Percentiles rank a stretch among this genome's conserved stretches.
Conservation (phyloP, 257 asterid genomes). For the Coffea canephora region DNA sequence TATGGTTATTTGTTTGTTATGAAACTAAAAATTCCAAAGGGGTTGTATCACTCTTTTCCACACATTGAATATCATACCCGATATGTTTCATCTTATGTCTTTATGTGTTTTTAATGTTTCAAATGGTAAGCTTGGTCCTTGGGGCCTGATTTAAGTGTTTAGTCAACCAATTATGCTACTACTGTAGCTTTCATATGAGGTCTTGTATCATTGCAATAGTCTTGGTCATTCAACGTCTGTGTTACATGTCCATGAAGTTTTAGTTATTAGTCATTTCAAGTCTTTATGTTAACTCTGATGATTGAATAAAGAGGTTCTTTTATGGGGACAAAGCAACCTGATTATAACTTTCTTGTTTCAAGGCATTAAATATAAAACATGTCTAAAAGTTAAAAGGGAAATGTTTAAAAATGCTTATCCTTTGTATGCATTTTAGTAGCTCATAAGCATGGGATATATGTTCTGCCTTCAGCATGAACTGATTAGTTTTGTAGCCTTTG, state of each 20-base stretch:
- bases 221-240: neutral
- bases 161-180: neutral
- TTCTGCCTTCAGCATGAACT: no score
- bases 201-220: neutral
- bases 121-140: conserved; percentile 1
- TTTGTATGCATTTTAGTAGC: no score
- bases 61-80: neutral
- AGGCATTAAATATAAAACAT: no score
- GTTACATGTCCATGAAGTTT: neutral
- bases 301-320: neutral
- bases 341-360: neutral
- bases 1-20: neutral
- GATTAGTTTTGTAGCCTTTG: no score
- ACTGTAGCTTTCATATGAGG: neutral
- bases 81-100: neutral
- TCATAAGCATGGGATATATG: no score
- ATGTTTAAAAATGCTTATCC: neutral
- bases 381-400: neutral
- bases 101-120: neutral
- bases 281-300: neutral
- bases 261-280: neutral
- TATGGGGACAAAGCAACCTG: neutral
- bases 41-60: neutral
- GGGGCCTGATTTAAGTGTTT: neutral
- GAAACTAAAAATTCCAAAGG: neutral